phyloP scores from a whole-genome alignment of 1,139 yeast genomes.

The Diutina sp. region DNA sequence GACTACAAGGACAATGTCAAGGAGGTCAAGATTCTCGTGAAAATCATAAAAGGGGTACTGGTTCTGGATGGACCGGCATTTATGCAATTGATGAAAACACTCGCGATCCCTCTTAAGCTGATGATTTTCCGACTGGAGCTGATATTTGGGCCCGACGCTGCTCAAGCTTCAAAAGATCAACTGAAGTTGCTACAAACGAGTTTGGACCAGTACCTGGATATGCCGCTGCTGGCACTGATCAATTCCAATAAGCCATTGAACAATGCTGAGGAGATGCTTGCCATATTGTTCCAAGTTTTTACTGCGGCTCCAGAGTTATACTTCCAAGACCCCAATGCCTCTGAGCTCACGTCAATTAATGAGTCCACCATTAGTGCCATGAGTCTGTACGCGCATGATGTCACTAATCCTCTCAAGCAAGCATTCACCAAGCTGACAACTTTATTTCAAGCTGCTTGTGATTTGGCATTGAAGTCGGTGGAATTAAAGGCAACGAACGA shows the following conservation, averaged over 20 bases:
- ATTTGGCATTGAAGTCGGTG: conserved; percentile 21
- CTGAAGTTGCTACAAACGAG: neutral
- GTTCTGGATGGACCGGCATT: conserved; percentile 15
- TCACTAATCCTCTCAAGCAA: neutral
- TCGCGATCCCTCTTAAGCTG: conserved; percentile 6
- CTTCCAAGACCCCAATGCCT: conserved; percentile 7
- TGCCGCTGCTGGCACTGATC: neutral
- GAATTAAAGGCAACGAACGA: conserved; percentile 1
- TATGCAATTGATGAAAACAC: conserved; percentile 11
- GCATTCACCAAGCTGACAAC: neutral
- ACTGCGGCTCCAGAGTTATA: conserved; percentile 21
- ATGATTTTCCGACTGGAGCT: neutral
- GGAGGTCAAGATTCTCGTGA: conserved; percentile 20
- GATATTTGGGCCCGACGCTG: neutral
- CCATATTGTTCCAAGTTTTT: conserved; percentile 26
- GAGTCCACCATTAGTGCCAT: conserved; percentile 7
- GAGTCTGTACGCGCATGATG: conserved; percentile 15
- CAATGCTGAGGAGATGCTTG: conserved; percentile 18
- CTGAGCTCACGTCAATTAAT: neutral
- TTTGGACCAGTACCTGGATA: conserved; percentile 1
- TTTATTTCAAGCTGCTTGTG: conserved; percentile 25
- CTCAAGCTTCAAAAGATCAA: neutral
- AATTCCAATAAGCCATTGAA: neutral
- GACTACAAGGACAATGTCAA: conserved; percentile 16
- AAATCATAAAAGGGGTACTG: conserved; percentile 24